Percentiles rank a stretch among this genome's conserved stretches.
Evolutionary conservation across 1,284 basidiomycete species (phyloP).

Genomic region (Ceratobasidium theobromae): DNA sequence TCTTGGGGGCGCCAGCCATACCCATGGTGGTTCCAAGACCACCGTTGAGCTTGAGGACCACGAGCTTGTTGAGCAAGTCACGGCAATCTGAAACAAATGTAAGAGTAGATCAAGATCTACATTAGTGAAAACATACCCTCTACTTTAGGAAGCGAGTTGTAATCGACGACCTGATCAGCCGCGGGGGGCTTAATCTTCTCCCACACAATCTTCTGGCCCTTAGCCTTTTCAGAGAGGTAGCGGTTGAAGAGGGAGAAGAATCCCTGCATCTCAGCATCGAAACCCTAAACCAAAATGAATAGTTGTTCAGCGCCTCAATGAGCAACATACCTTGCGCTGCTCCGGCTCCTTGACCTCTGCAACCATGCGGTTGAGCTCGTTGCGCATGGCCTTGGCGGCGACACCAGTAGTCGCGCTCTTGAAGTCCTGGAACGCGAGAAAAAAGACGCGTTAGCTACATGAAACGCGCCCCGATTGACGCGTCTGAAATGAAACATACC

Average conservation of each 20-base stretch:
- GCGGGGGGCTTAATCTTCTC: slow-evolving; percentile 96
- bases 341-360: slow-evolving; percentile 73
- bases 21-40: slow-evolving; percentile 98
- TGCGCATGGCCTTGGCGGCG: slow-evolving; percentile 97
- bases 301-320: not conserved
- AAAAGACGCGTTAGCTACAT: slow-evolving; percentile 9
- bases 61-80: slow-evolving; percentile 86
- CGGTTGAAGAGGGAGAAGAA: slow-evolving; percentile 99
- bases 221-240: slow-evolving; percentile 92
- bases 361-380: slow-evolving; percentile 95
- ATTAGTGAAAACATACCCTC: not conserved
- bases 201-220: slow-evolving; percentile 97
- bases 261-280: slow-evolving; percentile 97
- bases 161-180: slow-evolving; percentile 89
- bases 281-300: slow-evolving; percentile 62
- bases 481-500: slow-evolving; percentile 38
- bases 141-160: slow-evolving; percentile 66
- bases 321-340: slow-evolving; percentile 73
- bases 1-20: slow-evolving; percentile 75
- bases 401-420: slow-evolving; percentile 98
- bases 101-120: not conserved
- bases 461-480: no score
- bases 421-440: slow-evolving; percentile 60
- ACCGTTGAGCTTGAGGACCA: slow-evolving; percentile 99
- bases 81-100: slow-evolving; percentile 51